Conservation (phyloP, 305 asterid genomes). For the Plantago coronopus region DNA sequence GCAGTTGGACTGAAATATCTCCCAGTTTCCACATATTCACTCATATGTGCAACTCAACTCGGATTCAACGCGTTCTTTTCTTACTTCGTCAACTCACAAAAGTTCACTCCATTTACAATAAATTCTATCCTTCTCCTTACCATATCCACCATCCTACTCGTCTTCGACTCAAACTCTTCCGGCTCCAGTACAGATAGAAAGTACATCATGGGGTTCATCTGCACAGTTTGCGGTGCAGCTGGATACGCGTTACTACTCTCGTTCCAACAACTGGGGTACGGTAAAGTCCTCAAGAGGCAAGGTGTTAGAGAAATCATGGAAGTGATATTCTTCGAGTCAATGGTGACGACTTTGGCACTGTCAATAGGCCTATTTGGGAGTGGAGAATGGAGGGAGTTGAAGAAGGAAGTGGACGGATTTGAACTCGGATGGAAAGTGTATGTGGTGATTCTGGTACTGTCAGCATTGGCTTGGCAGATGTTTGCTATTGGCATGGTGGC, state of each 20-base stretch:
- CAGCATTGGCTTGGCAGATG: conserved; percentile 39
- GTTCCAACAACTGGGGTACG: conserved; percentile 19
- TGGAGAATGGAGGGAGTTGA: conserved; percentile 34
- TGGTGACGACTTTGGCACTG: conserved; percentile 26
- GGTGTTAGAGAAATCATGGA: conserved; percentile 21
- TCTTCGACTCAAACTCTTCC: conserved; percentile 20
- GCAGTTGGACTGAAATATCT: conserved; percentile 32
- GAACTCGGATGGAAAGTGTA: conserved; percentile 25
- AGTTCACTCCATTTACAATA: conserved; percentile 26
- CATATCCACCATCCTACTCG: conserved; percentile 31
- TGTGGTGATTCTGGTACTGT: conserved; percentile 23
- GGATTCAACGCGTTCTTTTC: conserved; percentile 43
- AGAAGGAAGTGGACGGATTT: conserved; percentile 27
- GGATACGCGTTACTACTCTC: conserved; percentile 27
- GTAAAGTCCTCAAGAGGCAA: conserved; percentile 19
- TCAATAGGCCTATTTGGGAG: conserved; percentile 29
- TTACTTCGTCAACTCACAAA: conserved; percentile 31
- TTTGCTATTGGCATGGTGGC: conserved; percentile 30
- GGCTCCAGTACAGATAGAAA: conserved; percentile 3
- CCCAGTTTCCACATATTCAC: conserved; percentile 38
- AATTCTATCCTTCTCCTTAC: conserved; percentile 38
- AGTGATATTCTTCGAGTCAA: conserved; percentile 27
- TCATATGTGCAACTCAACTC: conserved; percentile 36
- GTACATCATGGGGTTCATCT: conserved; percentile 25
- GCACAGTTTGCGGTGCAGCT: conserved; percentile 32